A percentile compares a stretch with the other conserved stretches of the same genome.
Evolutionary conservation across 257 asterid species (phyloP).

Genomic region (Linaria vulgaris): DNA sequence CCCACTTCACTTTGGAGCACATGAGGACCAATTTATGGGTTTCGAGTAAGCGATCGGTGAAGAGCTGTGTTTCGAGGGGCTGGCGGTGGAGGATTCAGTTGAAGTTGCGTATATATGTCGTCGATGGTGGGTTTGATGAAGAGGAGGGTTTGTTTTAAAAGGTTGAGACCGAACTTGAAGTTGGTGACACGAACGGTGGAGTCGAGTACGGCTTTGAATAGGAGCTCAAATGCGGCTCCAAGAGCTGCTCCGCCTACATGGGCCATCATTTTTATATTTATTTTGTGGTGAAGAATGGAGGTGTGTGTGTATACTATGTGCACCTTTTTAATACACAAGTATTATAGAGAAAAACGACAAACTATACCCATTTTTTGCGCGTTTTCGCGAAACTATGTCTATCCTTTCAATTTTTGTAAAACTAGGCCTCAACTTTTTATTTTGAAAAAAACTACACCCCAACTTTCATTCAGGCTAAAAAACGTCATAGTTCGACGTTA

Average conservation of each 20-base stretch:
- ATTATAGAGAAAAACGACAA: no score
- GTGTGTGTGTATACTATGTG: no score
- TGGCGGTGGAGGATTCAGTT: conserved; percentile 9
- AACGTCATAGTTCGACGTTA: no score
- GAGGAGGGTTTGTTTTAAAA: conserved; percentile 16
- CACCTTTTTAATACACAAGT: no score
- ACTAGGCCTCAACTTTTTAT: no score
- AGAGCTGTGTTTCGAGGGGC: background rate
- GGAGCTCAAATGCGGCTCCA: conserved; percentile 18
- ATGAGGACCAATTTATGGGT: conserved; percentile 19
- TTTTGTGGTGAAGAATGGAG: no score
- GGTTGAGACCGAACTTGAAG: conserved; percentile 13
- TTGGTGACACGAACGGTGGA: background rate
- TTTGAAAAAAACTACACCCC: no score
- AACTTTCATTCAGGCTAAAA: no score
- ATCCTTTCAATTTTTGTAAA: no score
- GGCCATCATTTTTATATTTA: no score
- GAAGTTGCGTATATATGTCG: conserved; percentile 8
- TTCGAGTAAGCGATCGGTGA: background rate
- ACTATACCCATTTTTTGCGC: no score
- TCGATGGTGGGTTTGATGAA: conserved; percentile 11
- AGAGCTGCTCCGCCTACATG: conserved; percentile 10
- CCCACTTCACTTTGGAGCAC: conserved; percentile 26
- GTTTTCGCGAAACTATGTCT: no score
- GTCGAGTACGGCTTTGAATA: conserved; percentile 7